A percentile compares a stretch with the other conserved stretches of the same genome.
These are phyloP conservation scores for Gastrolobium villosum DNA, from an alignment of 306 rosid genomes.

Conservation along the genomic window DNA sequence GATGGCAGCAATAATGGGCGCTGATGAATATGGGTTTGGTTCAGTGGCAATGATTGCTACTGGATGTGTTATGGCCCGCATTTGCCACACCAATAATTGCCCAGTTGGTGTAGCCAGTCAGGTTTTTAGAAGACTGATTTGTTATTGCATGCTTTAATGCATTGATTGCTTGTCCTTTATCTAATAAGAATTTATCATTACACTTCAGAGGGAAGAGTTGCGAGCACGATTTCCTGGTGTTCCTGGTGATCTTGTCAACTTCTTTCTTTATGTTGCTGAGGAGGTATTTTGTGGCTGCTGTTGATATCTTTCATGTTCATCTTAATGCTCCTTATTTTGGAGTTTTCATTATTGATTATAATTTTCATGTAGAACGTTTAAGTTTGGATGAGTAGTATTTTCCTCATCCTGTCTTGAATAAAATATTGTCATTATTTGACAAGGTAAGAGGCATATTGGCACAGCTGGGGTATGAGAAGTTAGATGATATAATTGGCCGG, in stretches of 20 bases:
- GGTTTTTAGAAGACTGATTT: conserved; percentile 58
- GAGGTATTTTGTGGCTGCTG: conserved; percentile 70
- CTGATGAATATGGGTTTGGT: conserved; percentile 96
- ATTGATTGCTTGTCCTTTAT: conserved; percentile 39
- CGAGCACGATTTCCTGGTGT: conserved; percentile 99
- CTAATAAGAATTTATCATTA: conserved; percentile 36
- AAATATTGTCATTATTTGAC: conserved; percentile 36
- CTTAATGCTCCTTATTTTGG: conserved; percentile 38
- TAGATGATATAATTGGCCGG: conserved; percentile 93
- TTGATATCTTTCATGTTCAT: conserved; percentile 44
- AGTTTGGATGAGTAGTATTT: conserved; percentile 38
- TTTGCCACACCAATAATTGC: conserved; percentile 98
- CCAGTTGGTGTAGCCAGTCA: conserved; percentile 99
- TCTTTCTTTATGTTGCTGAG: conserved; percentile 91
- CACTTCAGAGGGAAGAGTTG: conserved; percentile 91
- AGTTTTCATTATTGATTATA: conserved; percentile 19
- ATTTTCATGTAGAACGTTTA: conserved; percentile 24
- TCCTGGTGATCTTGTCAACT: conserved; percentile 99
- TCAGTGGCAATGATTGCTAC: conserved; percentile 99
- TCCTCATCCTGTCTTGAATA: conserved; percentile 36
- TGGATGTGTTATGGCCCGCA: conserved; percentile 98
- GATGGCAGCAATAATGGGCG: conserved; percentile 98
- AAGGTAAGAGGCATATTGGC: conserved; percentile 98
- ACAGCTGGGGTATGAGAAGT: conserved; percentile 92
- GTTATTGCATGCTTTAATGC: conserved; percentile 28